Base-by-base conservation (phyloP, 805 yeast species). In the Teunomyces kruisii region DNA sequence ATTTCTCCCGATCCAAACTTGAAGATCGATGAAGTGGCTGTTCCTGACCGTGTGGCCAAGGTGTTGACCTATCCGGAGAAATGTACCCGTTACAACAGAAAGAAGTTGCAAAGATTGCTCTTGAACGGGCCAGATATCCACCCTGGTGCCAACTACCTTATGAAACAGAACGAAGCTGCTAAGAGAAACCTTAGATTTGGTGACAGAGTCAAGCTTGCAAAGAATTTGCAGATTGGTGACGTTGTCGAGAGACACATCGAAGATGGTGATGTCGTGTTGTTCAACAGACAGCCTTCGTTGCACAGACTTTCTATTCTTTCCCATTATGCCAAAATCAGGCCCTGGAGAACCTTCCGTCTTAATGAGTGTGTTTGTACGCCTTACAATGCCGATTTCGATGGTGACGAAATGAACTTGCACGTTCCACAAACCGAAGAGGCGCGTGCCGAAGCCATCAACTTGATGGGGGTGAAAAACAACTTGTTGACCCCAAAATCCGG, bases 381-480 rank as follows among this genome's bases (percentile, higher is more conserved):
- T 1, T 94, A 94, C 70, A 95, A 95, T 65, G 99, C 99, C 32
- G 99, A 94, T 79, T 94, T 94, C 64, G 99, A 94, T 67, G 99
- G 99, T 69, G 99, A 94, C 70, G 99, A 94, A 67, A 94, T 94
- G 99, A 94, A 94, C 66, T 75, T 94, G 61, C 99, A 94, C 63
- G 99, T 94, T 38, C 99, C 99, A 1, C 99, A 94, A 67, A 94
- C 98, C 1, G 98, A 94, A 68, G 99, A 94, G 67, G 98, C 99
- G 1, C 75, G 99, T 53, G 96, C 98, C 0, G 99, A 94, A 67
- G 99, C 99, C n/a, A 89, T 92, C 67, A 88, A 87, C 59, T 76
- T 94, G 60, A 94, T 94, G 99, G 99, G 98, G 44, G 99, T 94
- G 33, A 94, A 94, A 58, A 87, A 91, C 61, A 94, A 94, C 62